Evolutionary conservation across 2,329 filamentous ascomycete species (phyloP), one percentile per base, ranked within the genome.

Genomic region (Alternaria rosae): DNA sequence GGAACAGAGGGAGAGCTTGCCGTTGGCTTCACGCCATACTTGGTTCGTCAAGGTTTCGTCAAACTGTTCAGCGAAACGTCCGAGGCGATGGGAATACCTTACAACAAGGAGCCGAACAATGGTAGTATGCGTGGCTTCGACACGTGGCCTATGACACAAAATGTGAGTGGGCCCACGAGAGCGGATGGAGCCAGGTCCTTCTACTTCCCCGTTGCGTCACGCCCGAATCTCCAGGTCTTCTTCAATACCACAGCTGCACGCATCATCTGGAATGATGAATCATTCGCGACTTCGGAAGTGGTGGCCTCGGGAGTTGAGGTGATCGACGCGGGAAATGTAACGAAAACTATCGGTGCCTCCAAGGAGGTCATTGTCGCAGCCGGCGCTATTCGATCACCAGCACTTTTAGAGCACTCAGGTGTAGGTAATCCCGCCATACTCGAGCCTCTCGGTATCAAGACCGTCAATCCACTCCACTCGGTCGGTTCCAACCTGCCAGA

Each of bases 111-210:
- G 54, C 60, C 78, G 2, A 83, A 84, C 65, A 75, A 73, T 12
- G 83, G 84, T 5, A 57, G 68, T 12, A 79, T 84, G 79, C 65
- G 77, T n/a, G 83, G 83, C 10, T 83, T 81, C 61, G 72, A 73
- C 15, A 61, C 80, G 3, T 83, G 77, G 70, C 81, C 82, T 2
- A 77, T 75, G 65, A 85, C 81, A 1, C 57, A 83, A 15, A 75
- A 85, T 59, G 61, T 71, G 1, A 70, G 71, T 2, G 70, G 72
- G 15, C 73, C 79, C 62, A 72, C 81, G 11, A 78, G 83, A 11
- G 78, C 81, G 58, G 83, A 85, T 71, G 81, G 84, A 35, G 83
- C 81, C 5, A 74, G 82, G 15, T 81, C 82, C 5, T 85, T 83
- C 64, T 85, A 84, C 65, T 83, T 76, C 55, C 82, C 83, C 2